phyloP scores from a whole-genome alignment of 2,329 filamentous ascomycete species.

The Penicillium sp. region DNA sequence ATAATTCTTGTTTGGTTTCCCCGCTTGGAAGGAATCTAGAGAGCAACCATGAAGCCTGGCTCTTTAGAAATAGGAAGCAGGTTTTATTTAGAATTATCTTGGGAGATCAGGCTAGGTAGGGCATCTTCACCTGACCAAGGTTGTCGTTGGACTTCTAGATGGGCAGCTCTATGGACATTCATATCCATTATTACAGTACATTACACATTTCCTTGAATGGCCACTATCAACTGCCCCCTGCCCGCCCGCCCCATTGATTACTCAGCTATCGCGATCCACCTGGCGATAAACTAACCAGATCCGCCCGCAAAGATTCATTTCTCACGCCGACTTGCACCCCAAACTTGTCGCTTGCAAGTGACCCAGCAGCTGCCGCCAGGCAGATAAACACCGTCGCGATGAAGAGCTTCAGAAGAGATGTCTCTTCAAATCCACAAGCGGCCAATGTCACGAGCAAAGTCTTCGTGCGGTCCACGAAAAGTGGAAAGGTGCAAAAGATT shows the following conservation, averaged over 20 bases:
- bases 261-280: slow-evolving; percentile 25
- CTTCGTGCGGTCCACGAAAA: slow-evolving; percentile 91
- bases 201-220: too few relatives aligned
- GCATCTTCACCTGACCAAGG: too few relatives aligned
- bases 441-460: slow-evolving; percentile 91
- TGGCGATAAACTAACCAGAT: slow-evolving; percentile 22
- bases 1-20: too few relatives aligned
- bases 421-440: slow-evolving; percentile 56
- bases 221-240: too few relatives aligned
- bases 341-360: slow-evolving; percentile 7
- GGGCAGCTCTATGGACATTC: too few relatives aligned
- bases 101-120: too few relatives aligned
- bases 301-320: slow-evolving; percentile 24
- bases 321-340: slow-evolving; percentile 13
- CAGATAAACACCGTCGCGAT: slow-evolving; percentile 42
- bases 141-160: too few relatives aligned
- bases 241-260: slow-evolving; percentile 12
- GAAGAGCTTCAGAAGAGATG: slow-evolving; percentile 64
- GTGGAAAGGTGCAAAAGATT: slow-evolving; percentile 97
- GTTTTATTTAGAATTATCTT: too few relatives aligned
- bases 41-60: too few relatives aligned
- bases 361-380: slow-evolving; percentile 9
- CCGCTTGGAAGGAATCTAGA: too few relatives aligned
- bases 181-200: too few relatives aligned
- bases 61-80: too few relatives aligned